phyloP scores from a whole-genome alignment of 805 yeast species.

The Myxozyma mucilagina region DNA sequence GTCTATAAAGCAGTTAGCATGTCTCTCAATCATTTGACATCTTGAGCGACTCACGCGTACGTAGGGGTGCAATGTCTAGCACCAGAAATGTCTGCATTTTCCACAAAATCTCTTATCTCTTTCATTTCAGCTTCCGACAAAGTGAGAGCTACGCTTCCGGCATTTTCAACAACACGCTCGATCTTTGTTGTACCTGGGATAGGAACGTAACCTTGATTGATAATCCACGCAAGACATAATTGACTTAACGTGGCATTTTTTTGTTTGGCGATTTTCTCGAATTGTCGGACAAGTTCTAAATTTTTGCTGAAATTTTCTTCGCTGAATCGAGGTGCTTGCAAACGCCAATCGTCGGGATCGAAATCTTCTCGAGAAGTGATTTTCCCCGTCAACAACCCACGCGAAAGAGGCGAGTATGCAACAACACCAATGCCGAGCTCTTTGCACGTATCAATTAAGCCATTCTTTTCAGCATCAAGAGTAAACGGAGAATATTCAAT shows the following conservation, averaged over 20 bases:
- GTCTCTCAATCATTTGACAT: not conserved
- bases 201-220: not conserved
- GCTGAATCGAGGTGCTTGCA: conserved; percentile 54
- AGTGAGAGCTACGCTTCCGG: not conserved
- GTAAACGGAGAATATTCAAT: conserved; percentile 50
- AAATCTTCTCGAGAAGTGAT: conserved; percentile 50
- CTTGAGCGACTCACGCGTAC: not conserved
- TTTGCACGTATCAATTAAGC: not conserved
- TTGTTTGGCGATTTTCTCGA: not conserved
- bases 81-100: not conserved
- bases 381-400: conserved; percentile 61
- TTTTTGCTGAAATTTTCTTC: conserved; percentile 59
- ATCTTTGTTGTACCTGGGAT: not conserved
- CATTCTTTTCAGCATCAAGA: not conserved
- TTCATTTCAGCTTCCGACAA: not conserved
- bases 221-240: not conserved
- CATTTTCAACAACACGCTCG: not conserved
- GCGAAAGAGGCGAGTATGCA: not conserved
- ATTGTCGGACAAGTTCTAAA: conserved; percentile 38
- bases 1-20: no score
- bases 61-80: not conserved
- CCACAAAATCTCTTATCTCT: not conserved
- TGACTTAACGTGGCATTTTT: not conserved
- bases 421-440: not conserved
- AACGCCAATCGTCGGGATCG: conserved; percentile 58